Evolutionary conservation across 805 yeast genomes (phyloP), one percentile per base, ranked within the genome.

Genomic region (Candida morakotiae): DNA sequence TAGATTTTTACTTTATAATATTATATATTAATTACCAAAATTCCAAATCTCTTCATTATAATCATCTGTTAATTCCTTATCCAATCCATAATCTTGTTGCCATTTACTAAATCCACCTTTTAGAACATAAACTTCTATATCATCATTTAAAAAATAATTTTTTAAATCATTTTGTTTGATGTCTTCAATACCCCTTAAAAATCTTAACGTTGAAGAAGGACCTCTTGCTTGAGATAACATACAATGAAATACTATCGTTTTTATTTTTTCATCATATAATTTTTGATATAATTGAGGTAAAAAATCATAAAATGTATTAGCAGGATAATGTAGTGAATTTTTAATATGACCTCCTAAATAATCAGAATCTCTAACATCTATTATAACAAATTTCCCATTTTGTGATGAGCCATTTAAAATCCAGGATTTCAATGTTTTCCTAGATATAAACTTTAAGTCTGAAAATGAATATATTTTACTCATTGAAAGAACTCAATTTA

Each of bases 191-290:
- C 68, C 67, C 39, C 81, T 58, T 44, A 70, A 51, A 49, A 83
- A 83, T 48, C 66, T 67, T 59, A 80, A 62, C 0, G 97, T 88
- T 3, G 96, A 75, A 3, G 85, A 67, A 0, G 98, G 98, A 0
- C 98, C 98, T 36, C 98, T 67, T 42, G 83, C 94, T 58, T 93
- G 98, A 3, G 94, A 82, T 21, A 85, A 68, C 20, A 89, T 88
- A 58, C 98, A 91, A 56, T 93, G 96, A 62, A 91, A 93, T 0
- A 93, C 83, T 0, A 87, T 75, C 37, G 74, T 78, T 29, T 69
- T 62, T 5, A 59, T 52, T 3, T 57, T 55, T 9, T 58, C 52
- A 23, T 56, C 56, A 14, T 46, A 31, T 9, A 71, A 53, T 28
- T 59, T 45, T n/a, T 52, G 47, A 15, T 61, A 48, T 27, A 73